Conservation (phyloP, 2,329 filamentous ascomycete genomes). For the Trichoderma oligosporum region DNA sequence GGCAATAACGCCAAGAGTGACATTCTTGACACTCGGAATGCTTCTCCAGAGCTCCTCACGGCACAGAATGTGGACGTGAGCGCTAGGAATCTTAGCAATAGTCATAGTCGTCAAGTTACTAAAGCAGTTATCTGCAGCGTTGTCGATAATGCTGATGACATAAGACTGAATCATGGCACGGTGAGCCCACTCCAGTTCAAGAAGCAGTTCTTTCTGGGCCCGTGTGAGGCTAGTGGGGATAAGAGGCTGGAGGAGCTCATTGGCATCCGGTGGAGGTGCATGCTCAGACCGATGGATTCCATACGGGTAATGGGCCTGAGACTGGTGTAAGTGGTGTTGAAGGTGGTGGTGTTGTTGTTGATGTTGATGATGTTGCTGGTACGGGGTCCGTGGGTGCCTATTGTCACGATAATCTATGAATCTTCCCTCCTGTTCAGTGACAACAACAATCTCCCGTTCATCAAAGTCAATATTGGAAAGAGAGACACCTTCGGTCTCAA, state of each 20-base stretch:
- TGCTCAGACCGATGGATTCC: conserved; percentile 24
- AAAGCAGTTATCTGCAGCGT: conserved; percentile 46
- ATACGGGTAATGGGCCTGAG: conserved; percentile 2
- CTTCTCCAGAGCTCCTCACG: conserved; percentile 59
- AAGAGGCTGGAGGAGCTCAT: conserved; percentile 33
- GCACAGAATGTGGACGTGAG: conserved; percentile 53
- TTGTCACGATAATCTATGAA: too few relatives aligned
- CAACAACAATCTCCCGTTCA: conserved; percentile 24
- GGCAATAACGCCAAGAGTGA: conserved; percentile 60
- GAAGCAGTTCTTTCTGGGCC: conserved; percentile 64
- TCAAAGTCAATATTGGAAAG: conserved; percentile 34
- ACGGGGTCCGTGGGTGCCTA: too few relatives aligned
- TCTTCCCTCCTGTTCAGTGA: not conserved
- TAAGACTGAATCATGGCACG: conserved; percentile 65
- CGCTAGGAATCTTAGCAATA: conserved; percentile 61
- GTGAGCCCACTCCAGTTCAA: conserved; percentile 67
- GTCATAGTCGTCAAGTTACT: conserved; percentile 54
- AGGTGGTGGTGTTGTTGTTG: too few relatives aligned
- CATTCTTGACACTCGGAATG: conserved; percentile 49
- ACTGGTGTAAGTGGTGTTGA: too few relatives aligned
- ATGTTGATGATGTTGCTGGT: not conserved
- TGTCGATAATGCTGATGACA: conserved; percentile 61
- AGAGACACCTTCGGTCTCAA: conserved; percentile 34
- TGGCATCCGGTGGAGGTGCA: conserved; percentile 17
- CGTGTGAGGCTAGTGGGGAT: conserved; percentile 54